A percentile compares a stretch with the other conserved stretches of the same genome.
phyloP scores from a whole-genome alignment of 345 rosid genomes.

The Psidium friedrichsthalianum region DNA sequence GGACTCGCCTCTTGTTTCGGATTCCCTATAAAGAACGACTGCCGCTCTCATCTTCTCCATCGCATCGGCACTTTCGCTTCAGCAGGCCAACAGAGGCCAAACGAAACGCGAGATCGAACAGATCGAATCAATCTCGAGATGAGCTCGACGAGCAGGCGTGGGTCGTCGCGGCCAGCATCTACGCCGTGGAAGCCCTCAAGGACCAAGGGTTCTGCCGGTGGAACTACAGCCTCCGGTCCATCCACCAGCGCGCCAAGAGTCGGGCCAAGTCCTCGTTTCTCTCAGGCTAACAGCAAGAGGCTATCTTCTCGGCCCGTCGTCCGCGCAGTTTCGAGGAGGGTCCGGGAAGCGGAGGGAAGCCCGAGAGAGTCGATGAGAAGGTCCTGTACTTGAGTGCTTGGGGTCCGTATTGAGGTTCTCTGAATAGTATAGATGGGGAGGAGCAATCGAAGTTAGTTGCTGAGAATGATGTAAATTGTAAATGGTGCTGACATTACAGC shows the following conservation, averaged over 20 bases:
- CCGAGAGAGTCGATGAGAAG: slow-evolving; percentile 33
- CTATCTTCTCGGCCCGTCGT: slow-evolving; percentile 4
- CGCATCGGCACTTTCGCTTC: neutral
- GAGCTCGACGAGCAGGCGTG: slow-evolving; percentile 25
- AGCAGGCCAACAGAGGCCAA: no score
- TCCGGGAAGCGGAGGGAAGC: slow-evolving; percentile 4
- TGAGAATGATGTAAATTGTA: neutral
- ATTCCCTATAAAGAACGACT: neutral
- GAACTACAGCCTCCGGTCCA: slow-evolving; percentile 23
- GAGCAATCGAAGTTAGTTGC: neutral
- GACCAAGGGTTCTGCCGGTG: slow-evolving; percentile 30
- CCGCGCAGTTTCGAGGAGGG: neutral
- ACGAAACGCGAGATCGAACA: neutral
- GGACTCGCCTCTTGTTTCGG: neutral
- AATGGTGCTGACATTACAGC: neutral
- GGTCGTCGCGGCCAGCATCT: slow-evolving; percentile 19
- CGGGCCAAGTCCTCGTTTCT: slow-evolving; percentile 1
- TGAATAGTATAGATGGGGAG: neutral
- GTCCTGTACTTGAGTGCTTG: slow-evolving; percentile 50
- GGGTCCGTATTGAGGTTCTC: slow-evolving; percentile 14
- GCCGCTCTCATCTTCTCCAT: neutral
- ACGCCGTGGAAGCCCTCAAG: slow-evolving; percentile 25
- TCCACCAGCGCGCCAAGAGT: slow-evolving; percentile 21
- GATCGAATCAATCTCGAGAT: neutral
- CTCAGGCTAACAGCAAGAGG: slow-evolving; percentile 9